Base-by-base conservation (phyloP, 345 rosid genomes). In the Punica granatum region DNA sequence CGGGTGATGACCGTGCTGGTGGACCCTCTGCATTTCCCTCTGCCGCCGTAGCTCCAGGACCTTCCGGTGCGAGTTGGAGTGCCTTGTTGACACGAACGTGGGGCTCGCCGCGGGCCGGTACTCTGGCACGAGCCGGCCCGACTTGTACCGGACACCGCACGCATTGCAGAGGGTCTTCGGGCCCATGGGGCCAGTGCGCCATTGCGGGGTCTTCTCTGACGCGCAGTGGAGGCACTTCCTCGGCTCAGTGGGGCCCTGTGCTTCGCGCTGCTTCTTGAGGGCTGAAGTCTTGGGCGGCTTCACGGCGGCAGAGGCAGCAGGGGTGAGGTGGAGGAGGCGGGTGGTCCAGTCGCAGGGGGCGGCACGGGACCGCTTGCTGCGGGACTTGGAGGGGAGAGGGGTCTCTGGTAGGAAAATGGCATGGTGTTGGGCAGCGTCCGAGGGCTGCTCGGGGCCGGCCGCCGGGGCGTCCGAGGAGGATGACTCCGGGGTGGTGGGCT, bases 81-180 rank as follows among this genome's bases (percentile, higher is more conserved):
- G 95, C 74, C 71, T 84, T 18, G 91, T 16, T 0, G 85, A 78
- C 49, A 80, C 66, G 64, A 88, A 88, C 3, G 89, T 86, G 35
- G 95, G 95, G 66, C 95, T 88, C 1, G 91, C 84, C 0, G 95
- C 95, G 3, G 95, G 95, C 41, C 95, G 83, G 71, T 88, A 88
- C 68, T 88, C 95, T 23, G 89, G 75, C 32, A 88, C 91, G 21
- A 88, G 71, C 70, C 95, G 78, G 64, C 95, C 95, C 30, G 95
- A 88, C 77, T 88, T 88, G 74, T 66, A 86, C 69, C 91, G 69
- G n/a, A 88, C 95, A 10, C 95, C 95, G 51, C 95, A 88, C 1
- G 95, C 95, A 36, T 88, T 88, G 33, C 95, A 88, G 49, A 88
- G 49, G 0, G 90, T 88, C 72, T 88, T 88, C 3, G 89, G 90